A percentile compares a stretch with the other conserved stretches of the same genome.
Evolutionary conservation across 1,139 yeast genomes (phyloP).

Genomic region (Candida sojae): DNA sequence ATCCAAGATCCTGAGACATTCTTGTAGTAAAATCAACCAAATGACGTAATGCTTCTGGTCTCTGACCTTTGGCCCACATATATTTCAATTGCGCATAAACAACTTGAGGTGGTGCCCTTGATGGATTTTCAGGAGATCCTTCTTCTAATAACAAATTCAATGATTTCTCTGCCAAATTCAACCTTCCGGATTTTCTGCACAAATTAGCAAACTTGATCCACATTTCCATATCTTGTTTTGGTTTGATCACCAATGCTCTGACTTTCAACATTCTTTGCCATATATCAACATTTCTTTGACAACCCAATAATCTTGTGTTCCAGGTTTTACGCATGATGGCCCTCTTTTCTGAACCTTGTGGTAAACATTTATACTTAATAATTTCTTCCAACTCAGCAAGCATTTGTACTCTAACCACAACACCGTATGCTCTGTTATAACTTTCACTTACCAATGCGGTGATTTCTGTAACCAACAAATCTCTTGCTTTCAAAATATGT

Average conservation of each 20-base stretch:
- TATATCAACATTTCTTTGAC: constrained; percentile 95
- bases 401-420: constrained; percentile 96
- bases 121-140: constrained; percentile 59
- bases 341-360: constrained; percentile 79
- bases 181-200: constrained; percentile 90
- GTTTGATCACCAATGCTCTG: constrained; percentile 88
- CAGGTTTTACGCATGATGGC: constrained; percentile 85
- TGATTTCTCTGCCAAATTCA: constrained; percentile 91
- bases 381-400: constrained; percentile 95
- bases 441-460: constrained; percentile 95
- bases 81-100: constrained; percentile 95
- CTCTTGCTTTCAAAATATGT: constrained; percentile 84
- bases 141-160: constrained; percentile 72
- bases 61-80: constrained; percentile 95
- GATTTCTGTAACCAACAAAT: constrained; percentile 85
- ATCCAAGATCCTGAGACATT: constrained; percentile 84
- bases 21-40: constrained; percentile 88
- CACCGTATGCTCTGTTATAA: constrained; percentile 95
- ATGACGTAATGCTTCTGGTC: constrained; percentile 81
- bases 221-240: constrained; percentile 96
- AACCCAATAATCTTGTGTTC: constrained; percentile 89
- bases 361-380: constrained; percentile 80
- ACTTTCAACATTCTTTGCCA: constrained; percentile 98
- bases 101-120: constrained; percentile 91
- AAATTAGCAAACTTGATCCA: constrained; percentile 98